Percentiles rank a stretch among this genome's conserved stretches.
These are phyloP conservation scores for Chloromonas sp. DNA, from an alignment of 163 green algal species.

Conservation along the genomic window DNA sequence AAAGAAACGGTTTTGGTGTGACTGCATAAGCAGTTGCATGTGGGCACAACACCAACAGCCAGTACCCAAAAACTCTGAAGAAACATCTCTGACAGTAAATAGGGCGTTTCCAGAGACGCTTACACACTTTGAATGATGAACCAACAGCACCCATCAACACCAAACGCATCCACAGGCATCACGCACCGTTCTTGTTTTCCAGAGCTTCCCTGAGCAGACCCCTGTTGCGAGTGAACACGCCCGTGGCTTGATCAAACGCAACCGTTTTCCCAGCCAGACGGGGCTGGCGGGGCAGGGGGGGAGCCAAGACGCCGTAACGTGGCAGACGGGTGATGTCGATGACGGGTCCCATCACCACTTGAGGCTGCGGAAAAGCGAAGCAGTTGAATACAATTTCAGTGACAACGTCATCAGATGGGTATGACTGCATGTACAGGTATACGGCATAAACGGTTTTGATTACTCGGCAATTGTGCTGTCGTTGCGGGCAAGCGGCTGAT, in stretches of 20 bases:
- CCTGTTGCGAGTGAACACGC: conserved; percentile 33
- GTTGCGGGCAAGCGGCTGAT: too few relatives aligned
- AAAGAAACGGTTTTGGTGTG: too few relatives aligned
- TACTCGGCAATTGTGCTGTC: too few relatives aligned
- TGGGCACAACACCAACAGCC: too few relatives aligned
- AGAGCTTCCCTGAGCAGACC: conserved; percentile 26
- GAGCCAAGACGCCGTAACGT: conserved; percentile 31
- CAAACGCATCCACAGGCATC: neutral
- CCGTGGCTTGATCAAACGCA: conserved; percentile 21
- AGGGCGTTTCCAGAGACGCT: neutral
- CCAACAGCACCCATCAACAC: neutral
- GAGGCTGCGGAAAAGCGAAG: neutral
- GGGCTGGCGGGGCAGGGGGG: conserved; percentile 15
- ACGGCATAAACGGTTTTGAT: too few relatives aligned
- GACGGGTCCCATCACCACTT: conserved; percentile 20
- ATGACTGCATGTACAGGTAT: too few relatives aligned
- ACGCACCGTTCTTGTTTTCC: conserved; percentile 23
- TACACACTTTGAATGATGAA: neutral
- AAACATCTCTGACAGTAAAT: neutral
- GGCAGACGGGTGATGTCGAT: conserved; percentile 43
- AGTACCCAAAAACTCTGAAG: too few relatives aligned
- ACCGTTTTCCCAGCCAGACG: conserved; percentile 11
- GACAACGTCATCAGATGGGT: too few relatives aligned
- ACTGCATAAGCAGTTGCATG: too few relatives aligned
- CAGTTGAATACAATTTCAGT: neutral